phyloP scores from a whole-genome alignment of 768 basidiomycete genomes.

The Dioszegia aurantiaca region DNA sequence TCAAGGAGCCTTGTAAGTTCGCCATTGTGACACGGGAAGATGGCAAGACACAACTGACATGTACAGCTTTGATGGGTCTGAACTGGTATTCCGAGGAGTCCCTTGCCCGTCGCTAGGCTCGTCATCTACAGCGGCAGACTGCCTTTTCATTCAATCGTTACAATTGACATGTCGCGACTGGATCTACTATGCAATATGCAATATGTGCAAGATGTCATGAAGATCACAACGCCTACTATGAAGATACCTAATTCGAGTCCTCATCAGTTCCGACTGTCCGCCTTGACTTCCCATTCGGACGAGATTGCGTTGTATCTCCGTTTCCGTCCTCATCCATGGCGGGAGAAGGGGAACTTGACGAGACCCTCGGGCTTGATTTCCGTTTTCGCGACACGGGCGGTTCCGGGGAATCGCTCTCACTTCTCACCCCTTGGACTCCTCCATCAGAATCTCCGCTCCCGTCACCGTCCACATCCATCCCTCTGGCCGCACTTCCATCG shows the following conservation, averaged over 20 bases:
- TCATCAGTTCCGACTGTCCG: constrained; percentile 11
- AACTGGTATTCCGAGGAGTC: constrained; percentile 52
- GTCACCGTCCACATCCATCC: constrained; percentile 1
- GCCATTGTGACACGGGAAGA: neutral
- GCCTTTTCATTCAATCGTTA: too few species aligned
- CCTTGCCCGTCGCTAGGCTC: constrained; percentile 20
- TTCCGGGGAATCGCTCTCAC: constrained; percentile 17
- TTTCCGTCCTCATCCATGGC: neutral
- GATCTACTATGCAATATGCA: too few species aligned
- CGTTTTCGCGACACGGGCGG: constrained; percentile 11
- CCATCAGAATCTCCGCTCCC: constrained; percentile 5
- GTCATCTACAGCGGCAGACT: neutral
- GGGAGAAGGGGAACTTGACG: constrained; percentile 3
- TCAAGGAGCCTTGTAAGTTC: constrained; percentile 65
- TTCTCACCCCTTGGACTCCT: constrained; percentile 5
- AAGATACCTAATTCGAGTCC: neutral
- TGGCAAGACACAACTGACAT: neutral
- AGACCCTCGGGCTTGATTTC: constrained; percentile 2
- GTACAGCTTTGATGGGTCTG: constrained; percentile 44
- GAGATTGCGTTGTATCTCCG: neutral
- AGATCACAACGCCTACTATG: neutral
- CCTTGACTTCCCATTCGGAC: constrained; percentile 6
- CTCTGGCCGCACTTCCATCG: neutral
- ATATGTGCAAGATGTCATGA: neutral
- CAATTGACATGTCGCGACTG: too few species aligned